These are phyloP conservation scores for Chenopodium quinoa DNA, from an alignment of 148 eudicot species.

Conservation along the genomic window DNA sequence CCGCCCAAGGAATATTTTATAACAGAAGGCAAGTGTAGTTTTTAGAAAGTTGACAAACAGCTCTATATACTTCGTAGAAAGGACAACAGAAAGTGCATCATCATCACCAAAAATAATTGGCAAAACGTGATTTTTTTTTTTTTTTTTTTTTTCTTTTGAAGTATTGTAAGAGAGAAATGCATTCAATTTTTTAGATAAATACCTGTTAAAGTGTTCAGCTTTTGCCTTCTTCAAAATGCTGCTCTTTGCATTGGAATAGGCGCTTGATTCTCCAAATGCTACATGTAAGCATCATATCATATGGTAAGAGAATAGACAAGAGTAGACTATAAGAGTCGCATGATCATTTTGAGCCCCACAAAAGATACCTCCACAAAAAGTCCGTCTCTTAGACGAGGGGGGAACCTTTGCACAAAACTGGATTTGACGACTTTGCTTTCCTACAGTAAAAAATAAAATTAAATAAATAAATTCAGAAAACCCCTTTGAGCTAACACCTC, in stretches of 20 bases:
- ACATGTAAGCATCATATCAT: slow-evolving; percentile 12
- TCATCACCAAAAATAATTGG: too few species aligned
- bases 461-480: not conserved
- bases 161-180: not conserved
- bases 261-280: slow-evolving; percentile 56
- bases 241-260: slow-evolving; percentile 65
- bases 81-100: not conserved
- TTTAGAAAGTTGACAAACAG: not conserved
- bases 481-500: not conserved
- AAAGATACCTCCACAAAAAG: slow-evolving; percentile 57
- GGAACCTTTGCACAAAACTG: slow-evolving; percentile 70
- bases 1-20: not conserved
- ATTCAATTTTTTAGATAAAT: not conserved
- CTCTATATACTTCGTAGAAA: too few species aligned
- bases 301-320: slow-evolving; percentile 1
- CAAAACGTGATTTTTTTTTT: not conserved
- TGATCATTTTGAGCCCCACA: slow-evolving; percentile 3
- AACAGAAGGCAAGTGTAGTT: not conserved
- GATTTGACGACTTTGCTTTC: slow-evolving; percentile 76
- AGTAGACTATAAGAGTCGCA: not conserved
- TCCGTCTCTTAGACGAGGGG: slow-evolving; percentile 68
- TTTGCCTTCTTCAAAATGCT: slow-evolving; percentile 88
- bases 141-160: too few species aligned
- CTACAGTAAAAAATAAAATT: slow-evolving; percentile 29
- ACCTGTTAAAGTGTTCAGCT: slow-evolving; percentile 70